These are phyloP conservation scores for Lipomyces starkeyi DNA, from an alignment of 805 yeast species.

Conservation along the genomic window DNA sequence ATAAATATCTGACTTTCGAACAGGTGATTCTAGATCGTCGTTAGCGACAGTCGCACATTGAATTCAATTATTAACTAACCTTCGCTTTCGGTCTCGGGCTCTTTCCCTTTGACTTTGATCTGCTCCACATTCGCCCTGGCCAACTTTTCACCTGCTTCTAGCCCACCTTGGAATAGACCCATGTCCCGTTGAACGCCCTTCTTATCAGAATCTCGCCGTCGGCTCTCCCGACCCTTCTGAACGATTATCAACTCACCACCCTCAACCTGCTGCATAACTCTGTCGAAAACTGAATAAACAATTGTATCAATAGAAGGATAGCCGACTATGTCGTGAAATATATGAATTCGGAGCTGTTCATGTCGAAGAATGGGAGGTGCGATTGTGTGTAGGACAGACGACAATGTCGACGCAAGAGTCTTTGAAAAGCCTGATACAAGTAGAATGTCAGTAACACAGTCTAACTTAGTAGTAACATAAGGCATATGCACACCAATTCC, in stretches of 20 bases:
- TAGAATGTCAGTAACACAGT: conserved; percentile 33
- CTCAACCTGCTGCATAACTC: conserved; percentile 69
- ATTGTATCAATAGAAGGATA: conserved; percentile 56
- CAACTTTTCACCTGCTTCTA: conserved; percentile 84
- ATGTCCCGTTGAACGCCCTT: conserved; percentile 54
- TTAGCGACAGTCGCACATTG: not conserved
- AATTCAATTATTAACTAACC: not conserved
- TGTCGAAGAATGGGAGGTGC: conserved; percentile 54
- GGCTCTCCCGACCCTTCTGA: conserved; percentile 52
- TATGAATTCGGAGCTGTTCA: conserved; percentile 52
- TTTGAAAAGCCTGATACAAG: conserved; percentile 38
- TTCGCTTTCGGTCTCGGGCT: conserved; percentile 41
- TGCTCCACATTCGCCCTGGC: conserved; percentile 78
- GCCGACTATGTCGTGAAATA: conserved; percentile 56
- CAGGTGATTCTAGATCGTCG: conserved; percentile 30
- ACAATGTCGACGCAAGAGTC: conserved; percentile 45
- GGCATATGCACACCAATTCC: conserved; percentile 31
- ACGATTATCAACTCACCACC: conserved; percentile 66
- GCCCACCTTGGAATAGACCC: conserved; percentile 75
- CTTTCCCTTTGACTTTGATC: conserved; percentile 47
- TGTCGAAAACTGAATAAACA: conserved; percentile 57
- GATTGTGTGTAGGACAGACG: conserved; percentile 50
- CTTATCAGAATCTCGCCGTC: conserved; percentile 46
- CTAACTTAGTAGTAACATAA: conserved; percentile 28
- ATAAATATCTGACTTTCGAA: conserved; percentile 63